Conservation (phyloP, 225 moss, liverwort and hornwort genomes). For the Pseudoscleropodium purum region DNA sequence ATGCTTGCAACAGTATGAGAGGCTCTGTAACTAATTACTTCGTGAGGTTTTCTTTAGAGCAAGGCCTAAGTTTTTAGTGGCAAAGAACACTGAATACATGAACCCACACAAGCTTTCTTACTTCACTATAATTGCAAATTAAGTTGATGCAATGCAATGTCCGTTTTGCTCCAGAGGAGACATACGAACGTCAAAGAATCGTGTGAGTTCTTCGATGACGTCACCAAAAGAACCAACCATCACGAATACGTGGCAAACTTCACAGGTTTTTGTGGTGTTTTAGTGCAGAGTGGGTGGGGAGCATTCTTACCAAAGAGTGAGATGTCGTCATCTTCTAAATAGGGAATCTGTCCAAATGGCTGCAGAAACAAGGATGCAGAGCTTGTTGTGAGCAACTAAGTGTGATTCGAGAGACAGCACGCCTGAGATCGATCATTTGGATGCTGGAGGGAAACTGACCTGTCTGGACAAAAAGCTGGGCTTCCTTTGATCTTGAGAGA, state of each 20-base stretch:
- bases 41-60: no score
- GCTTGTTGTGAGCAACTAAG: neutral
- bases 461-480: conserved; percentile 1
- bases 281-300: no score
- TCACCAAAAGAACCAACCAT: neutral
- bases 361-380: neutral
- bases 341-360: conserved; percentile 16
- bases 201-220: neutral
- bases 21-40: no score
- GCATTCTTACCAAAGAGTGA: neutral
- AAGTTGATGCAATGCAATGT: neutral
- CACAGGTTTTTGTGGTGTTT: no score
- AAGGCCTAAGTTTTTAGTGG: no score
- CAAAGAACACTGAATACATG: neutral
- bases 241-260: no score
- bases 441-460: neutral
- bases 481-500: neutral
- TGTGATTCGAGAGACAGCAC: neutral
- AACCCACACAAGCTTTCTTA: neutral
- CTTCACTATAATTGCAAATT: neutral
- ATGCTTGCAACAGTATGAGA: no score
- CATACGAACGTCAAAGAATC: no score
- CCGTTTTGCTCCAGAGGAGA: neutral
- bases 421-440: neutral
- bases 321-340: neutral